Base-by-base conservation (phyloP, 2,329 filamentous ascomycete genomes). In the Proliferodiscus dingleyae region DNA sequence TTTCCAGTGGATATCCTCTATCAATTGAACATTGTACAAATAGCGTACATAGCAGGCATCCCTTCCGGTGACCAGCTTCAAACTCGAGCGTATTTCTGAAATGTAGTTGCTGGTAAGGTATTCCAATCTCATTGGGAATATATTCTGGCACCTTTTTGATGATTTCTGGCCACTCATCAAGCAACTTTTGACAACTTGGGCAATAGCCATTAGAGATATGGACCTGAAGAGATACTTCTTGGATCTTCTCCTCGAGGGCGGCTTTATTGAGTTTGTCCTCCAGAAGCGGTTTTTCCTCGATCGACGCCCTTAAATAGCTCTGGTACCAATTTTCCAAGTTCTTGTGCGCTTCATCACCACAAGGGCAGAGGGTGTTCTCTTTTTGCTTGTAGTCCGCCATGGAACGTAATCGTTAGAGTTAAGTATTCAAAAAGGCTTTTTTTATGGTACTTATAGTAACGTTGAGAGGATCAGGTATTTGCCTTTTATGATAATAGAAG, bases 111-210 rank as follows among this genome's bases (percentile, higher is more conserved):
- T 39, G 37, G 22, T 39, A 39, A 26, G 22, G 37, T 24, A 3
- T 16, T n/a, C 23, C 37, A 24, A 19, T 10, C 37, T 28, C 37
- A 18, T 7, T 24, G 15, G 37, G 37, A 29, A n/a, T 15, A 29
- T 39, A 26, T 26, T 39, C 21, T 7, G 22, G 37, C 24, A 39
- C 37, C n/a, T 26, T 39, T 26, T 15, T 26, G n/a, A 39, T 18
- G 37, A 39, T 39, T 26, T 29, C 23, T 7, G 37, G 37, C 37
- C 37, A 39, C 29, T 46, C 22, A 4, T 42, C n/a, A 24, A 37
- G 44, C 28, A 39, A 42, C 30, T 21, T 42, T 37, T 46, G 38
- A 42, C 44, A 37, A 37, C 13, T 37, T 18, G 28, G 38, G 29
- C 37, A 42, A 42, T 39, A 42, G 16, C 38, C n/a, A 29, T 39